Evolutionary conservation across 441 rosid species (phyloP).

Genomic region (Erodium texanum): DNA sequence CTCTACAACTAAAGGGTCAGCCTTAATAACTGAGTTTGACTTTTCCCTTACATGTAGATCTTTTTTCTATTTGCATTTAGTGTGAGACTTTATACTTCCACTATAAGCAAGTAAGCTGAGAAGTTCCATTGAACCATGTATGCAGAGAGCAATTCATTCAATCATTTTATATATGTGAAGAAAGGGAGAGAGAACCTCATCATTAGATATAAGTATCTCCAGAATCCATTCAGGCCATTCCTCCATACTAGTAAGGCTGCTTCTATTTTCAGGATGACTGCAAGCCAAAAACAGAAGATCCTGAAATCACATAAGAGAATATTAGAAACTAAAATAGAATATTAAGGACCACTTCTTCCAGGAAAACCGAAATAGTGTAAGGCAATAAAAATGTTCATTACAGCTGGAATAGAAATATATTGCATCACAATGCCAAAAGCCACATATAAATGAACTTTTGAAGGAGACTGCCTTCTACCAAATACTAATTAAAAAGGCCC

Average conservation of each 20-base stretch:
- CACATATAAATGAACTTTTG: too few species aligned
- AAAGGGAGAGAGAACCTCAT: constrained; percentile 47
- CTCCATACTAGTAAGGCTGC: constrained; percentile 83
- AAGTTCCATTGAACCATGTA: too few species aligned
- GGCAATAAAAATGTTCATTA: too few species aligned
- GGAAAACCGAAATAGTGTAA: constrained; percentile 20
- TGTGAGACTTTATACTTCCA: background rate
- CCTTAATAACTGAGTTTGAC: background rate
- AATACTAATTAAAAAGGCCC: too few species aligned
- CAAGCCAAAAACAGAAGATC: constrained; percentile 99
- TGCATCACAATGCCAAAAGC: too few species aligned
- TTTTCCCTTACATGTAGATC: background rate
- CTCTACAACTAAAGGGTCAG: background rate
- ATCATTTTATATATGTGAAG: too few species aligned
- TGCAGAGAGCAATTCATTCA: background rate
- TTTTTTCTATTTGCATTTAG: background rate
- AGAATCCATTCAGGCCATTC: constrained; percentile 99
- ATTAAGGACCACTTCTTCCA: constrained; percentile 12
- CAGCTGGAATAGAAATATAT: too few species aligned
- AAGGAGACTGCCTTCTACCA: too few species aligned
- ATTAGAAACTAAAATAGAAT: constrained; percentile 38
- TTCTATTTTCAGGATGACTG: constrained; percentile 98
- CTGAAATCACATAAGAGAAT: constrained; percentile 62
- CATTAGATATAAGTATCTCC: constrained; percentile 81
- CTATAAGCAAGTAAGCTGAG: background rate